Base-by-base conservation (phyloP, 2,329 filamentous ascomycete genomes). In the Scolecobasidium constrictum region DNA sequence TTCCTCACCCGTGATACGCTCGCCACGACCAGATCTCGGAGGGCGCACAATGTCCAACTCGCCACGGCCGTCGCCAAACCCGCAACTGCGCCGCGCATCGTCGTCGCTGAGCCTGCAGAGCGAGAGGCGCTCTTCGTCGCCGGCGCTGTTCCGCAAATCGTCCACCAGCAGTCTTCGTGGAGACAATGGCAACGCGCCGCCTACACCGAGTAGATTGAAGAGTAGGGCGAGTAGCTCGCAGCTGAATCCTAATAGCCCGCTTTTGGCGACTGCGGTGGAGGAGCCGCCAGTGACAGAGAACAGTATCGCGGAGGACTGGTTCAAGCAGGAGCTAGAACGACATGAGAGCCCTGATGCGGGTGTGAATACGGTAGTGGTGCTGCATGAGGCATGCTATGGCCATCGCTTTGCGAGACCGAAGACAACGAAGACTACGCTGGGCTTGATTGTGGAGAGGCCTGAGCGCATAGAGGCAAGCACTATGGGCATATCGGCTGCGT, bases 361-460 rank as follows among this genome's bases (percentile, higher is more conserved):
- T 19, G 35, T 31, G 17, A 44, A 44, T 21, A 44, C 42, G 0
- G 64, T 93, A 4, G 87, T 96, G 37, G 73, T 98, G 21, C 67
- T 98, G 2, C 87, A 96, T 54, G 92, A 98, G 64, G 81, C 83
- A 42, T 94, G 90, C 62, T 98, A 96, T 58, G 88, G 90, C 18
- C 92, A 98, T 64, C 81, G 87, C 17, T 98, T 80, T 61, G 86
- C 88, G 9, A 75, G 92, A 35, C 86, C 86, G 3, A 81, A 83
- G 52, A 82, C 86, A 1, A 81, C 78, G 17, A 82, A 82, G 53
- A 72, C 68, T 35, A 73, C 75, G 13, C 71, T 96, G 1, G 77
- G 69, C 53, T 83, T 80, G 44, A 94, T 98, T 50, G 88, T 98
- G 38, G 92, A 98, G 64, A 75, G 92, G 9, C 92, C 92, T 1